These are phyloP conservation scores for Aspergillus bridgeri DNA, from an alignment of 495 filamentous ascomycete genomes.

Conservation along the genomic window DNA sequence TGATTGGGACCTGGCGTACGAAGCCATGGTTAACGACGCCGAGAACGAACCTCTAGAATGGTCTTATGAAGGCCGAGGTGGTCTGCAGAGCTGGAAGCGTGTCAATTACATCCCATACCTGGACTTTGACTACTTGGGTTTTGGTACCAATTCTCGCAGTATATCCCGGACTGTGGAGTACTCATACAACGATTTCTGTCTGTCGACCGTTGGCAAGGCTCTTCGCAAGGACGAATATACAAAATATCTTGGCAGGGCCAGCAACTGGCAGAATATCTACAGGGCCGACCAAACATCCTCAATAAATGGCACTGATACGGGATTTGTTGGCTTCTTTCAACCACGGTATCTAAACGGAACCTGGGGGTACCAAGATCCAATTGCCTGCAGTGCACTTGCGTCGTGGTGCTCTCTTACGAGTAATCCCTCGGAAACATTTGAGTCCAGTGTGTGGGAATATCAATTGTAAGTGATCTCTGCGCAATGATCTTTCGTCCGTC, in stretches of 20 bases:
- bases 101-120: slow-evolving; percentile 65
- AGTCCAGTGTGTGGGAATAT: slow-evolving; percentile 71
- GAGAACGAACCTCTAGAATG: slow-evolving; percentile 66
- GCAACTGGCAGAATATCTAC: slow-evolving; percentile 66
- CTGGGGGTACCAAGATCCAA: slow-evolving; percentile 63
- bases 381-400: slow-evolving; percentile 41
- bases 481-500: slow-evolving; percentile 18
- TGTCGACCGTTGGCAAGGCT: slow-evolving; percentile 49
- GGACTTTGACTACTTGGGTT: slow-evolving; percentile 67
- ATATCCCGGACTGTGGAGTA: slow-evolving; percentile 76
- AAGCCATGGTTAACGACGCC: slow-evolving; percentile 67
- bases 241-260: slow-evolving; percentile 1
- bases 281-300: slow-evolving; percentile 50
- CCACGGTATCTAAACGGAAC: slow-evolving; percentile 56
- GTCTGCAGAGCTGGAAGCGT: slow-evolving; percentile 66
- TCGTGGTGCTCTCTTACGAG: slow-evolving; percentile 59
- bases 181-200: slow-evolving; percentile 66
- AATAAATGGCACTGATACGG: slow-evolving; percentile 38
- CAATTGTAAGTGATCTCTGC: slow-evolving; percentile 47
- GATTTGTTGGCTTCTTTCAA: slow-evolving; percentile 67
- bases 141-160: slow-evolving; percentile 67
- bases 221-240: background rate
- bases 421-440: slow-evolving; percentile 55
- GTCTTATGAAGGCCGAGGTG: slow-evolving; percentile 70
- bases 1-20: slow-evolving; percentile 66